Evolutionary conservation across 306 rosid species (phyloP).

Genomic region (Sindora glabra): DNA sequence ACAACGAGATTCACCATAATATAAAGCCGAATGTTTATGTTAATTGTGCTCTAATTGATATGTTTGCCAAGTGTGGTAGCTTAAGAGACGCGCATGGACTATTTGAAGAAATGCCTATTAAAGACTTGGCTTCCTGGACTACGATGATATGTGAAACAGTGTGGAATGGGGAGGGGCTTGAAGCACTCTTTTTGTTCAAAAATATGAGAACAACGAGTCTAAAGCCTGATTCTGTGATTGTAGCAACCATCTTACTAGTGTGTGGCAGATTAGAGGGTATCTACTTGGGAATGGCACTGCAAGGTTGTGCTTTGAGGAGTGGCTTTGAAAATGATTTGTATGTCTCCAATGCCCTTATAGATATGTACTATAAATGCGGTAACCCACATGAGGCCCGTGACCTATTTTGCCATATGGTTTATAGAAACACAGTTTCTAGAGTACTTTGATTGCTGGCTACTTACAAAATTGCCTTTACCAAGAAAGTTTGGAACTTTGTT

Average conservation of each 20-base stretch:
- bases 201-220: conserved; percentile 28
- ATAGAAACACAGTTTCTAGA: conserved; percentile 34
- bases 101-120: conserved; percentile 37
- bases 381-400: conserved; percentile 18
- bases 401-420: conserved; percentile 21
- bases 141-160: conserved; percentile 30
- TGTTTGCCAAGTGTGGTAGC: conserved; percentile 37
- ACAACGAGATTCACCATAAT: background rate
- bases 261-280: conserved; percentile 33
- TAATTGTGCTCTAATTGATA: conserved; percentile 30
- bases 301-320: conserved; percentile 31
- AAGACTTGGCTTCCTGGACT: conserved; percentile 43
- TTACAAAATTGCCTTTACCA: conserved; percentile 24
- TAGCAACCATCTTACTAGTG: conserved; percentile 22
- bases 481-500: conserved; percentile 17
- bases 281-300: conserved; percentile 33
- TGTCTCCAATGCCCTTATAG: conserved; percentile 34
- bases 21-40: conserved; percentile 23
- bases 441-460: conserved; percentile 36
- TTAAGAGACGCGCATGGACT: conserved; percentile 25
- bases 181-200: conserved; percentile 26
- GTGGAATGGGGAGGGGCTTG: conserved; percentile 25
- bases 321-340: conserved; percentile 33
- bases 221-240: conserved; percentile 30
- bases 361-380: conserved; percentile 41